phyloP scores from a whole-genome alignment of 345 rosid species.

The Hirschfeldia incana region DNA sequence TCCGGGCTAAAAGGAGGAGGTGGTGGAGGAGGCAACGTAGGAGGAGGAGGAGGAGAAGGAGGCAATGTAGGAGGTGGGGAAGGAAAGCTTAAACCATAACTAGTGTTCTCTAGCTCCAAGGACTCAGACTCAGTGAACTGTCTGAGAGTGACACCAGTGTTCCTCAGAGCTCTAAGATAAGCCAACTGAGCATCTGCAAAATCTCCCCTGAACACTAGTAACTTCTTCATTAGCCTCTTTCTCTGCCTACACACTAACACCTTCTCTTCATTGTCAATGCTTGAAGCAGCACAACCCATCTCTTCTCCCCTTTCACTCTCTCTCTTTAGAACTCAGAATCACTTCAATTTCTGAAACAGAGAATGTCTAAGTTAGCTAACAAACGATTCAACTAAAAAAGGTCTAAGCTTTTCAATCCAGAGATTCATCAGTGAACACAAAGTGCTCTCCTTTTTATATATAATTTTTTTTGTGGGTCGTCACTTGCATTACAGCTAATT shows the following conservation, averaged over 20 bases:
- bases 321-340: not conserved
- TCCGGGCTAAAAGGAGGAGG: constrained; percentile 67
- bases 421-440: constrained; percentile 14
- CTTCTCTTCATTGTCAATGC: constrained; percentile 75
- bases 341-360: constrained; percentile 12
- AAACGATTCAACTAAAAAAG: constrained; percentile 11
- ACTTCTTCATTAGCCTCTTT: constrained; percentile 75
- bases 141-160: constrained; percentile 84
- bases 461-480: not conserved
- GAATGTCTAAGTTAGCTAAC: constrained; percentile 16
- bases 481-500: constrained; percentile 24
- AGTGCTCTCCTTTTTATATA: constrained; percentile 18
- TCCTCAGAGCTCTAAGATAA: constrained; percentile 80
- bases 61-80: constrained; percentile 69
- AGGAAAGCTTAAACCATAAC: constrained; percentile 39
- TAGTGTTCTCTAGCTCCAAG: constrained; percentile 63
- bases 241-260: constrained; percentile 74
- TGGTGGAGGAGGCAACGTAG: constrained; percentile 71
- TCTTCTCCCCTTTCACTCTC: constrained; percentile 17
- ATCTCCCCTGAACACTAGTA: constrained; percentile 64
- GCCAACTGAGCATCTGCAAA: constrained; percentile 78
- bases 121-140: constrained; percentile 89
- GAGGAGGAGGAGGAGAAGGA: constrained; percentile 84
- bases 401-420: constrained; percentile 9
- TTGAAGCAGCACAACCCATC: constrained; percentile 94